Base-by-base conservation (phyloP, 1,284 basidiomycete genomes). In the Phellinidium pouzarii region DNA sequence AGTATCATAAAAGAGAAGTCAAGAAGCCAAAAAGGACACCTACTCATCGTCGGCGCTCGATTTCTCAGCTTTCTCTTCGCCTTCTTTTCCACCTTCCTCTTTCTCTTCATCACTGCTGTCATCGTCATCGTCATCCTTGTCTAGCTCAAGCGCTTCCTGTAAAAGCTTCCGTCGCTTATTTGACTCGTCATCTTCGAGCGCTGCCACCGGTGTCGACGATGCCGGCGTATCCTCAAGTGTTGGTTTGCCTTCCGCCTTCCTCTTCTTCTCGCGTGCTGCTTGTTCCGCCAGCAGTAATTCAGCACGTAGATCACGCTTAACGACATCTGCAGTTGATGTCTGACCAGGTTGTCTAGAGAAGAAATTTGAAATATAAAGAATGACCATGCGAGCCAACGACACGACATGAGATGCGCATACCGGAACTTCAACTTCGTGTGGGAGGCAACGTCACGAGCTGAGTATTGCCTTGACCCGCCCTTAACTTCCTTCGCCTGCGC, bases 401-500 rank as follows among this genome's bases (percentile, higher is more conserved):
- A 29, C 29, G 8, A 27, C 12, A 27, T 40, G 46, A 44, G 12
- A 27, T 27, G 20, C 31, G 58, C 59, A 48, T 58, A 89, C 82
- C 94, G 82, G 71, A 96, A 97, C 74, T 97, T 97, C 59, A 97
- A 84, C 70, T 94, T 94, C 1, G 93, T 97, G 67, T 96, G 90
- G 3, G 90, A 77, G 3, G 94, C 90, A 77, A 95, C 87, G 65
- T 94, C 91, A 54, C 88, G 80, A 63, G 89, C 87, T 12, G 91
- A 93, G 70, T 86, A 89, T 66, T 93, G 90, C 58, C 89, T 82
- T 44, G 91, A 92, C 52, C 89, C 91, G 9, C 86, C 87, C 66
- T 91, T 93, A 60, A 86, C 82, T 65, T 89, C 86, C 61, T 79
- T 80, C n/a, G 86, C 87, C 65, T 91, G 87, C 0, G 87, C 87